Percentiles rank a stretch among this genome's conserved stretches.
Conservation (phyloP, 805 yeast genomes). For the Saturnispora sanitii region DNA sequence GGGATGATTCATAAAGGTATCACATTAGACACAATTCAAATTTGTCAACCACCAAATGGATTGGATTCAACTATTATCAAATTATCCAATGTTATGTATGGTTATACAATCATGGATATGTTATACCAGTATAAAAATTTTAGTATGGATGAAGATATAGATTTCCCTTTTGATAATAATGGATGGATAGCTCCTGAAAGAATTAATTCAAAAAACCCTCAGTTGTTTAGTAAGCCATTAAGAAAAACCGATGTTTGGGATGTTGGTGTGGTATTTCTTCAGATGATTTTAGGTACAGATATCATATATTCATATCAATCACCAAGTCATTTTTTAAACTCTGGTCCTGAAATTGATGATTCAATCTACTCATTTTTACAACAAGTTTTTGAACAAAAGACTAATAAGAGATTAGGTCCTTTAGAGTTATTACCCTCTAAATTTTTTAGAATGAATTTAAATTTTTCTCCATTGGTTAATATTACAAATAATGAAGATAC, state of each 20-base stretch:
- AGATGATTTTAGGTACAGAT: conserved; percentile 53
- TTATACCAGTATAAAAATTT: conserved; percentile 25
- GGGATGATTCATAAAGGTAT: conserved; percentile 72
- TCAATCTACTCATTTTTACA: conserved; percentile 57
- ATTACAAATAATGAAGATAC: not conserved
- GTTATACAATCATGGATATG: conserved; percentile 37
- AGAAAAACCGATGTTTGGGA: conserved; percentile 92
- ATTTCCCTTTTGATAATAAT: conserved; percentile 24
- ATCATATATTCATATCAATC: conserved; percentile 43
- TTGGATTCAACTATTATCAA: conserved; percentile 50
- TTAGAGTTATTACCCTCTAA: conserved; percentile 76
- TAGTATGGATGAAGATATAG: conserved; percentile 16
- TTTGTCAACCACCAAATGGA: conserved; percentile 38
- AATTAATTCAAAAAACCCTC: conserved; percentile 17
- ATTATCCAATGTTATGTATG: conserved; percentile 51
- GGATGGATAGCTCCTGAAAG: conserved; percentile 81
- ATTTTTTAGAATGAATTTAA: conserved; percentile 67
- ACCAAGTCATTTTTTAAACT: conserved; percentile 53
- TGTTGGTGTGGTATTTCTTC: conserved; percentile 67
- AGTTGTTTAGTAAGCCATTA: conserved; percentile 39
- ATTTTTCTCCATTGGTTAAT: conserved; percentile 23
- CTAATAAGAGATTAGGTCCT: conserved; percentile 70
- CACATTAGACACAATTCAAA: conserved; percentile 47
- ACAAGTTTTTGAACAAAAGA: conserved; percentile 52
- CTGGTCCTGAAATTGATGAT: conserved; percentile 31